Conservation (phyloP, 345 rosid genomes). For the Eutrema japonicum region DNA sequence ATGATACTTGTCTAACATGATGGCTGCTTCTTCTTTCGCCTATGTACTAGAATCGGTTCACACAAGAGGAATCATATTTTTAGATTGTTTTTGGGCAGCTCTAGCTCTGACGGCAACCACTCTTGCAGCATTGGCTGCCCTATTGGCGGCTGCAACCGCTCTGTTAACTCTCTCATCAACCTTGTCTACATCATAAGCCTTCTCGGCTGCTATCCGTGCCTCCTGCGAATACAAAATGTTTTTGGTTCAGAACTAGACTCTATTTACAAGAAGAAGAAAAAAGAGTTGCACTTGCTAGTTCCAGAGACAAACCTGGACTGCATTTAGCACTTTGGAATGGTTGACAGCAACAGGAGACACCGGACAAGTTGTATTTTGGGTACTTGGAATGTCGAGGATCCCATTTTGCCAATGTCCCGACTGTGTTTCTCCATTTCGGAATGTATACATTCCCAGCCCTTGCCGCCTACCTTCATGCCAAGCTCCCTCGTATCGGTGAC, state of each 20-base stretch:
- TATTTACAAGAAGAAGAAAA: background rate
- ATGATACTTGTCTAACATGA: background rate
- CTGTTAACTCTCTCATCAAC: conserved; percentile 90
- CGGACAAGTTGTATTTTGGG: conserved; percentile 62
- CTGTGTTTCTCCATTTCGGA: conserved; percentile 91
- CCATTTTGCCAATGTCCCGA: conserved; percentile 99
- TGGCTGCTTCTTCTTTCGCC: background rate
- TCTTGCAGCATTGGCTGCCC: conserved; percentile 91
- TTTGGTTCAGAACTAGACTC: background rate
- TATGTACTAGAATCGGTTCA: conserved; percentile 36
- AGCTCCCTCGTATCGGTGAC: conserved; percentile 94
- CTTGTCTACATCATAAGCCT: conserved; percentile 83
- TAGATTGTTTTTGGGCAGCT: conserved; percentile 77
- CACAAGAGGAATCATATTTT: conserved; percentile 50
- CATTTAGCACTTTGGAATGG: conserved; percentile 89
- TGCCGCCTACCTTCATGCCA: conserved; percentile 98
- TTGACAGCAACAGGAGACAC: conserved; percentile 77
- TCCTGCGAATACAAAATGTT: conserved; percentile 55
- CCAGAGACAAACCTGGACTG: conserved; percentile 67
- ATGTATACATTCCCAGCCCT: conserved; percentile 97
- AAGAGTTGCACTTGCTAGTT: background rate
- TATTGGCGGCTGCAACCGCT: conserved; percentile 86
- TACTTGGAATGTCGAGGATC: conserved; percentile 78
- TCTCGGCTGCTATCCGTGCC: conserved; percentile 81
- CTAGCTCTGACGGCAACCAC: conserved; percentile 85